Conservation (phyloP, 2,329 filamentous ascomycete species). For the Colletotrichum cereale region DNA sequence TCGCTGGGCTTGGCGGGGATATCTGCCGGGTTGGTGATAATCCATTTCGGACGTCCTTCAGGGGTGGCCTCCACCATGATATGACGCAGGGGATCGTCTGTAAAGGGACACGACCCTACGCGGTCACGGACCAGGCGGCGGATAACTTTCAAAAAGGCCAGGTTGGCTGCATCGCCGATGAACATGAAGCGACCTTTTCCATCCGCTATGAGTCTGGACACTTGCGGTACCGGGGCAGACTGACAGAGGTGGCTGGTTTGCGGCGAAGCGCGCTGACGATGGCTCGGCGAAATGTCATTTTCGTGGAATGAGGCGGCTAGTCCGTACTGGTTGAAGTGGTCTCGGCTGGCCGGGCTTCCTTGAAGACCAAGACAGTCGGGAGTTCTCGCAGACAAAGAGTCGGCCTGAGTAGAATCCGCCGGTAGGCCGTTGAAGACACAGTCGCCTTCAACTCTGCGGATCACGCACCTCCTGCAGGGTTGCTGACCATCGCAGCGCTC, state of each 20-base stretch:
- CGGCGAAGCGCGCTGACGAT: conserved; percentile 9
- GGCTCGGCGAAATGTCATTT: not conserved
- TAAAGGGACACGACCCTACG: conserved; percentile 49
- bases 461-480: conserved; percentile 46
- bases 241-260: conserved; percentile 29
- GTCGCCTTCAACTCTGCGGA: conserved; percentile 42
- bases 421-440: conserved; percentile 42
- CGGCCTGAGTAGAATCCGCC: not conserved
- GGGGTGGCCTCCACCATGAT: conserved; percentile 51
- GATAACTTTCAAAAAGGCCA: conserved; percentile 52
- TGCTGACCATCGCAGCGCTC: conserved; percentile 47
- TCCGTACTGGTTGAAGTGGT: conserved; percentile 16
- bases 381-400: conserved; percentile 3
- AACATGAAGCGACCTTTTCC: conserved; percentile 51
- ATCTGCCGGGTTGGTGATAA: conserved; percentile 40
- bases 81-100: conserved; percentile 51
- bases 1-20: conserved; percentile 42
- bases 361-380: not conserved
- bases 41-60: conserved; percentile 46
- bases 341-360: conserved; percentile 4
- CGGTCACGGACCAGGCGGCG: conserved; percentile 48
- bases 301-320: conserved; percentile 9
- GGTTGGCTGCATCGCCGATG: conserved; percentile 52
- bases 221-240: conserved; percentile 40
- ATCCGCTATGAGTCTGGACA: conserved; percentile 50